Conservation (phyloP, 1,284 basidiomycete genomes). For the Ganoderma resinaceum region DNA sequence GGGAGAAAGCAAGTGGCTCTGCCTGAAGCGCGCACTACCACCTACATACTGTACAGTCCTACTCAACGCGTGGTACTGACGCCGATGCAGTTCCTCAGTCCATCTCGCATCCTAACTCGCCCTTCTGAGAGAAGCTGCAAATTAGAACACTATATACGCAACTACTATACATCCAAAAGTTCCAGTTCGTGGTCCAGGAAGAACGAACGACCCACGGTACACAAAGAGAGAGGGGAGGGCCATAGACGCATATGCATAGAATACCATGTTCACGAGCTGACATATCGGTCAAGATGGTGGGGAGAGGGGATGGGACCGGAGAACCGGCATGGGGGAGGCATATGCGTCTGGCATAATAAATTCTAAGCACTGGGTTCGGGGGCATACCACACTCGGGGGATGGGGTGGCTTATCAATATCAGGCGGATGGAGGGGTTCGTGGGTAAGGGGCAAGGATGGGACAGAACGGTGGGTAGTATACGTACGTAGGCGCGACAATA, state of each 20-base stretch:
- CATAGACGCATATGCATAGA: slow-evolving; percentile 20
- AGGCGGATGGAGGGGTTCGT: not conserved
- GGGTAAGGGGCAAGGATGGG: not conserved
- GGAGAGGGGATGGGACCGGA: not conserved
- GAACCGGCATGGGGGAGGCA: not conserved
- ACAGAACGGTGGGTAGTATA: not conserved
- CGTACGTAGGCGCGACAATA: not conserved
- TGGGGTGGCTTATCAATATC: not conserved
- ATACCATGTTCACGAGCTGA: slow-evolving; percentile 10
- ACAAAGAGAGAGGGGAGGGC: slow-evolving; percentile 2
- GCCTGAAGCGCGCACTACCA: not conserved
- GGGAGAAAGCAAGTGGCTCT: too few relatives aligned
- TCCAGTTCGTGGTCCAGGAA: not conserved
- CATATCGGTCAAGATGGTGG: not conserved
- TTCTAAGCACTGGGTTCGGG: not conserved
- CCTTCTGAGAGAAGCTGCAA: not conserved
- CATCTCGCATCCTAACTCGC: not conserved
- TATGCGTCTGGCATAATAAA: slow-evolving; percentile 20
- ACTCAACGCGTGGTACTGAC: too few relatives aligned
- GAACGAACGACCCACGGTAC: not conserved
- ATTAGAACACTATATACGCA: not conserved
- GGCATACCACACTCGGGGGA: not conserved
- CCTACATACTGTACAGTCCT: not conserved
- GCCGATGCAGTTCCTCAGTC: not conserved
- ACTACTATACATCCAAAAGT: not conserved